phyloP scores from a whole-genome alignment of 306 rosid species.

The Acacia confusa region DNA sequence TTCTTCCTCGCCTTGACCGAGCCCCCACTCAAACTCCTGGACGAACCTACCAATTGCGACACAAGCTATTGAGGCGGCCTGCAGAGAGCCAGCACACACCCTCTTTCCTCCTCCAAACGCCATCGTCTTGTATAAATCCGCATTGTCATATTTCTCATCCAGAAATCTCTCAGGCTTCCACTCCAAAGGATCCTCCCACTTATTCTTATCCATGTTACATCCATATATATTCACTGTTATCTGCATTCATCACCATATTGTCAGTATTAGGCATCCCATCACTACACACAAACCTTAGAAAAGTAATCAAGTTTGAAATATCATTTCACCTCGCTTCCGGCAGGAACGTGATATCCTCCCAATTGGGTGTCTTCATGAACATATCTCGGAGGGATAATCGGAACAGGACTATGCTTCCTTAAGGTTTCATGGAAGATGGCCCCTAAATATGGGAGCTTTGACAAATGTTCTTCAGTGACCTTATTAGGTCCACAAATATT shows the following conservation, averaged over 20 bases:
- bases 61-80: slow-evolving; percentile 67
- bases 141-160: slow-evolving; percentile 55
- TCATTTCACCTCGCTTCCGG: slow-evolving; percentile 72
- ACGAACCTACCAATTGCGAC: slow-evolving; percentile 68
- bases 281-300: not conserved
- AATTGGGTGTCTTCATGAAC: slow-evolving; percentile 79
- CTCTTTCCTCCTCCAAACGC: slow-evolving; percentile 97
- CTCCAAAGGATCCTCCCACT: slow-evolving; percentile 70
- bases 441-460: slow-evolving; percentile 63
- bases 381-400: slow-evolving; percentile 69
- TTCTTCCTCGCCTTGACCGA: slow-evolving; percentile 70
- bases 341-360: slow-evolving; percentile 80
- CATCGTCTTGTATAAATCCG: slow-evolving; percentile 86
- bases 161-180: slow-evolving; percentile 94
- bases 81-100: slow-evolving; percentile 85
- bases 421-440: slow-evolving; percentile 92
- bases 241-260: slow-evolving; percentile 47
- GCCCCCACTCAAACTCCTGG: slow-evolving; percentile 79
- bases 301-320: not conserved
- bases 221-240: slow-evolving; percentile 86
- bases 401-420: slow-evolving; percentile 77
- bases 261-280: not conserved
- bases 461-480: slow-evolving; percentile 60
- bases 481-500: slow-evolving; percentile 56
- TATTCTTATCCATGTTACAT: slow-evolving; percentile 76